Conservation (phyloP, 2,329 filamentous ascomycete species). For the Helotiales sp. region DNA sequence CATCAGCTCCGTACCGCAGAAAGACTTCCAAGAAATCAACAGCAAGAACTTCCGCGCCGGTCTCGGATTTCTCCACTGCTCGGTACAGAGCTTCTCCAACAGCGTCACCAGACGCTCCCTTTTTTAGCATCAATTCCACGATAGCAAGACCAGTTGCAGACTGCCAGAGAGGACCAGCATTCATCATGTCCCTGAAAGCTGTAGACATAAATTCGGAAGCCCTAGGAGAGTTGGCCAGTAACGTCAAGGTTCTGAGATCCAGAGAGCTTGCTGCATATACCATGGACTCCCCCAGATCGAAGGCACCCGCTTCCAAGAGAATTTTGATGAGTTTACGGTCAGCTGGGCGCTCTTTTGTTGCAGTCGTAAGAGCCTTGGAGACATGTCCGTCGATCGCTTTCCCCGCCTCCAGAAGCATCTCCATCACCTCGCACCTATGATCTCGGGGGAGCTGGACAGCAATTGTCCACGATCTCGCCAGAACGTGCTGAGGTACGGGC, state of each 20-base stretch:
- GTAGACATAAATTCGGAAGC: conserved; percentile 37
- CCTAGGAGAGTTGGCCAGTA: conserved; percentile 38
- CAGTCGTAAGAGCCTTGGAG: conserved; percentile 18
- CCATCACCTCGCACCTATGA: conserved; percentile 18
- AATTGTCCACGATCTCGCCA: conserved; percentile 21
- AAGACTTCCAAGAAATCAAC: conserved; percentile 54
- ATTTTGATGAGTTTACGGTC: conserved; percentile 49
- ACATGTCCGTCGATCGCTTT: conserved; percentile 26
- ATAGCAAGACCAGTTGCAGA: conserved; percentile 41
- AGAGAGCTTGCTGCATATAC: conserved; percentile 25
- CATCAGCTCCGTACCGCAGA: conserved; percentile 59
- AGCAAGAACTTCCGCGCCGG: conserved; percentile 52
- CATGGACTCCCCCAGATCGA: conserved; percentile 59
- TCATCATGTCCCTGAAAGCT: conserved; percentile 54
- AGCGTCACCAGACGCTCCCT: conserved; percentile 55
- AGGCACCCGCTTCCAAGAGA: conserved; percentile 54
- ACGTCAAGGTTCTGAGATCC: conserved; percentile 22
- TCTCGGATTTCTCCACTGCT: conserved; percentile 46
- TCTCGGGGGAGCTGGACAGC: conserved; percentile 18
- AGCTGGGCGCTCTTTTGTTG: conserved; percentile 17
- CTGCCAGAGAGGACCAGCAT: conserved; percentile 56
- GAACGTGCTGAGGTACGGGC: conserved; percentile 12
- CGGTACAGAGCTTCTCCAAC: conserved; percentile 59
- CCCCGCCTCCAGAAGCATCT: conserved; percentile 25
- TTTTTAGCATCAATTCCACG: conserved; percentile 54